phyloP scores from a whole-genome alignment of 1,139 yeast species.

The Kazachstania sp. region DNA sequence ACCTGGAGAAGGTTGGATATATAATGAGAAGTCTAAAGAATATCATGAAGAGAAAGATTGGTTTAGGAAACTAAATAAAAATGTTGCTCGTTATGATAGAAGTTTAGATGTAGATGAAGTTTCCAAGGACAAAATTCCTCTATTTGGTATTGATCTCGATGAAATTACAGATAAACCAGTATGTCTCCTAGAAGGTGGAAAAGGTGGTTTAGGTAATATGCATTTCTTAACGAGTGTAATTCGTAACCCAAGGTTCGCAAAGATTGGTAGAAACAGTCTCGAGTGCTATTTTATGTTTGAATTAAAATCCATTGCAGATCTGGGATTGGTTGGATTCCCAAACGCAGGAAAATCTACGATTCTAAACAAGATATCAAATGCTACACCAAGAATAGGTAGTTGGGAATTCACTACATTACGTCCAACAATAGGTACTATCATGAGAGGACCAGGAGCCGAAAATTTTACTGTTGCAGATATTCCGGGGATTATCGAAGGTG shows the following conservation, averaged over 20 bases:
- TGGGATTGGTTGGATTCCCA: slow-evolving; percentile 91
- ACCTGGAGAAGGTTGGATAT: slow-evolving; percentile 83
- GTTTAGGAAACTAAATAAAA: slow-evolving; percentile 53
- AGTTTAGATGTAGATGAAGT: slow-evolving; percentile 55
- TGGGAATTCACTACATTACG: slow-evolving; percentile 95
- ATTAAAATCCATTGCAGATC: slow-evolving; percentile 77
- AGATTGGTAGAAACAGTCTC: slow-evolving; percentile 64
- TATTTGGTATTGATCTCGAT: slow-evolving; percentile 67
- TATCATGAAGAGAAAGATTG: slow-evolving; percentile 58
- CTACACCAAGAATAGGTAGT: slow-evolving; percentile 86
- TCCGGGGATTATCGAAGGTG: slow-evolving; percentile 90
- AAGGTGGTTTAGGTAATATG: slow-evolving; percentile 94
- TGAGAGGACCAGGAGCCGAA: slow-evolving; percentile 48
- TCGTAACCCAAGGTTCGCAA: slow-evolving; percentile 83
- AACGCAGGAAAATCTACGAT: slow-evolving; percentile 94
- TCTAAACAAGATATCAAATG: slow-evolving; percentile 78
- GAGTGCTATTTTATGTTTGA: slow-evolving; percentile 68
- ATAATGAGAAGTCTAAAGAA: slow-evolving; percentile 64
- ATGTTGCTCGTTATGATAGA: slow-evolving; percentile 57
- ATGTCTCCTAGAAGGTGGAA: slow-evolving; percentile 73
- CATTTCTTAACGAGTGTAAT: slow-evolving; percentile 78
- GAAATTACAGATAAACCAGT: slow-evolving; percentile 58
- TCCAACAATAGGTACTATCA: slow-evolving; percentile 86
- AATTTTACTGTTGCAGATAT: slow-evolving; percentile 94
- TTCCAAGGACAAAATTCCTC: slow-evolving; percentile 60